These are phyloP conservation scores for Cercospora sojina DNA, from an alignment of 2,329 filamentous ascomycete genomes.

Conservation along the genomic window DNA sequence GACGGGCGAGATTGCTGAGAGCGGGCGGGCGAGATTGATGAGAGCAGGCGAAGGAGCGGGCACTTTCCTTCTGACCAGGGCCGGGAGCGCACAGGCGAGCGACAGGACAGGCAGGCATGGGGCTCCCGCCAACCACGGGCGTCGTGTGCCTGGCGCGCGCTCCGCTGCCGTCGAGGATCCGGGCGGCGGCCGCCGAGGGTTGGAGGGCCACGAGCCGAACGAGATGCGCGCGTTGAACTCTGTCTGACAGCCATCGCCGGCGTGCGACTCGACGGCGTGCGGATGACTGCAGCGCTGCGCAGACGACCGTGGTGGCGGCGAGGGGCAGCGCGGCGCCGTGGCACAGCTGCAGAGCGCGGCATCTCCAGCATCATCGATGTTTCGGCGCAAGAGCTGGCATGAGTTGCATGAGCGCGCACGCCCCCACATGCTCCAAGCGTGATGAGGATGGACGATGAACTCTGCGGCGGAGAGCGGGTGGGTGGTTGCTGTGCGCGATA, in stretches of 20 bases:
- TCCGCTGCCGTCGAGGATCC: not conserved
- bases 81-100: not conserved
- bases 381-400: not conserved
- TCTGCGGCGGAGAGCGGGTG: not conserved
- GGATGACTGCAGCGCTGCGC: not conserved
- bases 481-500: not conserved
- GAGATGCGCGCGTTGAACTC: not conserved
- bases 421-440: not conserved
- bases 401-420: not conserved
- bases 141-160: not conserved
- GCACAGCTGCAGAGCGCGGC: not conserved
- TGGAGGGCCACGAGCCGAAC: not conserved
- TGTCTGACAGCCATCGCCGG: not conserved
- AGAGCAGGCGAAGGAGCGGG: not conserved
- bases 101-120: too few species aligned
- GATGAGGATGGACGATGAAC: not conserved
- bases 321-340: not conserved
- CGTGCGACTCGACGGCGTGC: not conserved
- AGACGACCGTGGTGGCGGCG: not conserved
- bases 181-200: not conserved
- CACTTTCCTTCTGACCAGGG: not conserved
- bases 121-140: not conserved
- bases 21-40: not conserved
- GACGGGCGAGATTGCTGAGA: not conserved
- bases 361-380: too few species aligned